Base-by-base conservation (phyloP, 148 eudicot genomes). In the Camellia lanceoleosa region DNA sequence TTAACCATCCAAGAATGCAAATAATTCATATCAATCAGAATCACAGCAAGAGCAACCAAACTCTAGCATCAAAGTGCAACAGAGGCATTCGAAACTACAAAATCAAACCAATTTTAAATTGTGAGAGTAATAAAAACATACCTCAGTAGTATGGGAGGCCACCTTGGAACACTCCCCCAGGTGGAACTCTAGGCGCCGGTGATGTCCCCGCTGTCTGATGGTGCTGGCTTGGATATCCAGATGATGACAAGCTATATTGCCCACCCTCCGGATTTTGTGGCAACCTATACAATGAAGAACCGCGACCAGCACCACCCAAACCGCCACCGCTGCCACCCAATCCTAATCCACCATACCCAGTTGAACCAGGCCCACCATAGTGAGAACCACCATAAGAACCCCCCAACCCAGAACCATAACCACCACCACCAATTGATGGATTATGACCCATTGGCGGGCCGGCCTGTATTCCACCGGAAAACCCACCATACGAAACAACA, bases 81-180 rank as follows among this genome's bases (percentile, higher is more conserved):
- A 20, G 15, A 82, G 11, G 55, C 41, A 64, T 47, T 6, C 30
- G 18, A 70, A 52, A 19, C 9, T 46, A 4, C 7, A 55, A 68
- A 43, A 68, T 15, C 8, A 62, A 56, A 9, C 18, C 10, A 3
- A 9, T 47, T 8, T 5, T 51, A 43, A 71, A 54, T 72, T n/a
- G 15, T 43, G 47, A 49, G 30, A 9, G 7, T 3, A 80, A 60
- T 46, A 51, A 49, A 13, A 20, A n/a, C 56, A 70, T 89, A 91
- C 94, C 96, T 93, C 81, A 93, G 80, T 88, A 90, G 77, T 84
- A 90, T 30, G 89, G 90, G 49, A 86, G 91, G 68, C 83, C 80
- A 42, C 86, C 87, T 56, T 86, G 89, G 73, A 86, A 89, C 79
- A 88, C 82, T 68, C 92, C 92, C 14, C 88, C 89, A 79, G 89